Base-by-base conservation (phyloP, 306 rosid genomes). In the Vicia faba region DNA sequence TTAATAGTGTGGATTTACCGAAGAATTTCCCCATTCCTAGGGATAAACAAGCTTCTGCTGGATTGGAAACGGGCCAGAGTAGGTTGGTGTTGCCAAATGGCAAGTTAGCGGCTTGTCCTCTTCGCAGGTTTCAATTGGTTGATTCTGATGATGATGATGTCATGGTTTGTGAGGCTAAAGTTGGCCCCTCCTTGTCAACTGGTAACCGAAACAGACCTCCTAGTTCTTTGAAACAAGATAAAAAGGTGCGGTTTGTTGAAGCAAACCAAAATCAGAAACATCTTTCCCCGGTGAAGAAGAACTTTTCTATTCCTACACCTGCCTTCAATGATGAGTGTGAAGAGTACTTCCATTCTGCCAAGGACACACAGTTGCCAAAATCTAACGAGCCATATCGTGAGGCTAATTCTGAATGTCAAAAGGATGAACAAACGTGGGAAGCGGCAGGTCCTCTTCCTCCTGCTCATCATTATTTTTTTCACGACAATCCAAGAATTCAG, bases 401-500 rank as follows among this genome's bases (percentile, higher is more conserved):
- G 29, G 70, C 15, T 46, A 71, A 66, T 63, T 39, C 67, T 35
- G 43, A 69, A 55, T 74, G 45, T 68, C 84, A 71, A 69, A 75
- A 64, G 58, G 77, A 84, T 61, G 81, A 70, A 41, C 82, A 67
- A 40, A 45, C 66, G 33, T 70, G 80, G 83, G 79, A 79, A 65
- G 80, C 66, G 5, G 76, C 57, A 5, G 75, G 69, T 56, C 88
- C 80, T 8, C 65, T 72, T 77, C 83, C 84, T 45, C 91, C 96
- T 10, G 84, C 96, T 51, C 90, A 89, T 79, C 71, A 5, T 31
- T 93, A 93, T 70, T 89, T 84, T 79, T 82, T 89, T 71, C 93
- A 89, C 6, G 76, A 71, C 25, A 93, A 93, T 84, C 72, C 85
- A 31, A 86, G 83, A 78, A 74, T 89, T 75, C 84, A 35, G 73